A percentile compares a stretch with the other conserved stretches of the same genome.
Conservation (phyloP, 176 grass and related monocot genomes). For the Phyllostachys edulis region DNA sequence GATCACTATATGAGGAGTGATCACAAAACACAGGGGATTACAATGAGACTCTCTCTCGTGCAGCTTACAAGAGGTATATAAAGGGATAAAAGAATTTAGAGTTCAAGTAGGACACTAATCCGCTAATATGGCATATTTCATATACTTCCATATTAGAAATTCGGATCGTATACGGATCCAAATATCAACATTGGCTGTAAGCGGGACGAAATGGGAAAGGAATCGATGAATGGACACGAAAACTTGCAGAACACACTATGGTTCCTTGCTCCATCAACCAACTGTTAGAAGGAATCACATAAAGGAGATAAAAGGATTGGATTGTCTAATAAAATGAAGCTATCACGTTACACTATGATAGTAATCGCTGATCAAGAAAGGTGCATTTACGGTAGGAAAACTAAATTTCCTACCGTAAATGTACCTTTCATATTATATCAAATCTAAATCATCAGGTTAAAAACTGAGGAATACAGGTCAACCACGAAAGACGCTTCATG, state of each 20-base stretch:
- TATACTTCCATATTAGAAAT: too few relatives aligned
- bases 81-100: too few relatives aligned
- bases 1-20: too few relatives aligned
- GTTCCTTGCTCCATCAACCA: conserved; percentile 47
- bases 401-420: background rate
- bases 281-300: background rate
- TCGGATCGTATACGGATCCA: too few relatives aligned
- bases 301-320: background rate
- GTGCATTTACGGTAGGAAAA: background rate
- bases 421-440: too few relatives aligned
- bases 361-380: background rate
- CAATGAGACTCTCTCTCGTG: too few relatives aligned
- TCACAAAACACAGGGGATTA: too few relatives aligned
- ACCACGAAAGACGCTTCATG: background rate
- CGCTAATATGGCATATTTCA: too few relatives aligned
- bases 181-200: too few relatives aligned
- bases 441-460: background rate
- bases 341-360: background rate
- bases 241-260: conserved; percentile 25
- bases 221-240: background rate
- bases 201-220: conserved; percentile 16
- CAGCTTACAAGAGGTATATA: too few relatives aligned
- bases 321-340: background rate
- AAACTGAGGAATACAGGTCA: background rate
- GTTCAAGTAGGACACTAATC: too few relatives aligned